A percentile compares a stretch with the other conserved stretches of the same genome.
These are phyloP conservation scores for Boletellus deceptivus DNA, from an alignment of 1,284 basidiomycete genomes.

Conservation along the genomic window DNA sequence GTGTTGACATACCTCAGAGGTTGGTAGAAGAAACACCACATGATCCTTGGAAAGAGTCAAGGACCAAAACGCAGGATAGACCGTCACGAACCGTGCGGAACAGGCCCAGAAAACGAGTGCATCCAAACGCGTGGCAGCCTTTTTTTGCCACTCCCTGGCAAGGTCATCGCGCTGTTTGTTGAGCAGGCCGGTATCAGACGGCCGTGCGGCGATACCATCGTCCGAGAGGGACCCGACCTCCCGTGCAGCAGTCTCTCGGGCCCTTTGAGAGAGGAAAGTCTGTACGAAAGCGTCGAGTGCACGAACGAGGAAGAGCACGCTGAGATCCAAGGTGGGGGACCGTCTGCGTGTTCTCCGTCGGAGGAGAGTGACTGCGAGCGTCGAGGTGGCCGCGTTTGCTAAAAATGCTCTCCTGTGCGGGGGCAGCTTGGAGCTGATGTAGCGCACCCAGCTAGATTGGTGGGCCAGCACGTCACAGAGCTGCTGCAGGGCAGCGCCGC, in stretches of 20 bases:
- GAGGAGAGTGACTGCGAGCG: constrained; percentile 53
- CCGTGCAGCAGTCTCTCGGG: constrained; percentile 7
- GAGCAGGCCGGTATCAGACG: constrained; percentile 1
- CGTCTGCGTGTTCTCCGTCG: constrained; percentile 35
- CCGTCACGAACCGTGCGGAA: constrained; percentile 58
- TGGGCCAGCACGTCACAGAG: constrained; percentile 41
- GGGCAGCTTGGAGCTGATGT: constrained; percentile 8
- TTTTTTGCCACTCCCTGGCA: constrained; percentile 17
- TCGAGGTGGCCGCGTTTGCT: constrained; percentile 56
- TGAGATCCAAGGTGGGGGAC: constrained; percentile 66
- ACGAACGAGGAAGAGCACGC: constrained; percentile 64
- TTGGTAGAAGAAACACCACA: constrained; percentile 83
- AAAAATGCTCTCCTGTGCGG: constrained; percentile 52
- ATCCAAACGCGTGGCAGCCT: constrained; percentile 49
- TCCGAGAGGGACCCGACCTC: background rate
- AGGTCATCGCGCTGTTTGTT: constrained; percentile 6
- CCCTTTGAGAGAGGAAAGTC: constrained; percentile 14
- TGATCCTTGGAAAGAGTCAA: constrained; percentile 50
- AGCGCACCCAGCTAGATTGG: constrained; percentile 1
- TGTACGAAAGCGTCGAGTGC: constrained; percentile 64
- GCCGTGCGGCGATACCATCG: background rate
- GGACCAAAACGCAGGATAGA: background rate
- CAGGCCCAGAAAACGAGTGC: constrained; percentile 71
- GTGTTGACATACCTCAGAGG: constrained; percentile 52
- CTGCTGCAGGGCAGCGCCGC: constrained; percentile 52